phyloP scores from a whole-genome alignment of 192 early-diverging fungal species.

The Nowakowskiella sp. region DNA sequence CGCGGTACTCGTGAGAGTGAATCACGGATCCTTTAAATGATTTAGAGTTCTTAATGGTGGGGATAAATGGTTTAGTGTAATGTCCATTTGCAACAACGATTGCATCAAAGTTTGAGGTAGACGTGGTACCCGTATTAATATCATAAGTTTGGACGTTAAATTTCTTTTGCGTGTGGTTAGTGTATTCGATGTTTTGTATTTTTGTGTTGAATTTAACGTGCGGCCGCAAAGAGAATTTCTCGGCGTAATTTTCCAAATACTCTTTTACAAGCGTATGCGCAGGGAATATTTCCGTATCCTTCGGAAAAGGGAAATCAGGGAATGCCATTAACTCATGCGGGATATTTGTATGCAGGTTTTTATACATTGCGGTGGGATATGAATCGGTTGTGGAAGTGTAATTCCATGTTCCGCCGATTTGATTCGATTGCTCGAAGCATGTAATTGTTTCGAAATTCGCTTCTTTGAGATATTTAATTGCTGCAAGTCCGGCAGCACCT shows the following conservation, averaged over 20 bases:
- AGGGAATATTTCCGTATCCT: constrained; percentile 12
- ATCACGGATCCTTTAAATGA: neutral
- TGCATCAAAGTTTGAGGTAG: constrained; percentile 4
- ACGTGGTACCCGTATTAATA: neutral
- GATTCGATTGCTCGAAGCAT: too few species aligned
- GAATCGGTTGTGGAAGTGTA: neutral
- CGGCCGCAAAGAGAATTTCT: neutral
- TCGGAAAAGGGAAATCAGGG: constrained; percentile 10
- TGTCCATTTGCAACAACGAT: constrained; percentile 23
- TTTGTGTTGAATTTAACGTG: neutral
- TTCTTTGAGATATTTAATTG: too few species aligned
- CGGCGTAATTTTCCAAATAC: constrained; percentile 7
- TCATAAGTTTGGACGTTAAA: neutral
- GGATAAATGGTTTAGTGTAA: constrained; percentile 11
- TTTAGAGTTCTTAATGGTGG: neutral
- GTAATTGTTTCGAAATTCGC: too few species aligned
- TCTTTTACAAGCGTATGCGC: constrained; percentile 7
- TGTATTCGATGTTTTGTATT: neutral
- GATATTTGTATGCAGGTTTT: constrained; percentile 17
- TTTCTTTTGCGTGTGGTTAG: neutral
- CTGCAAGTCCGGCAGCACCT: constrained; percentile 10
- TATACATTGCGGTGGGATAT: constrained; percentile 14
- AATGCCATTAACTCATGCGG: constrained; percentile 17
- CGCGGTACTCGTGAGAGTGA: neutral
- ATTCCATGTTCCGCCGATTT: too few species aligned